Evolutionary conservation across 805 yeast genomes (phyloP).

Genomic region (Cyberlindnera euphorbiiphila): DNA sequence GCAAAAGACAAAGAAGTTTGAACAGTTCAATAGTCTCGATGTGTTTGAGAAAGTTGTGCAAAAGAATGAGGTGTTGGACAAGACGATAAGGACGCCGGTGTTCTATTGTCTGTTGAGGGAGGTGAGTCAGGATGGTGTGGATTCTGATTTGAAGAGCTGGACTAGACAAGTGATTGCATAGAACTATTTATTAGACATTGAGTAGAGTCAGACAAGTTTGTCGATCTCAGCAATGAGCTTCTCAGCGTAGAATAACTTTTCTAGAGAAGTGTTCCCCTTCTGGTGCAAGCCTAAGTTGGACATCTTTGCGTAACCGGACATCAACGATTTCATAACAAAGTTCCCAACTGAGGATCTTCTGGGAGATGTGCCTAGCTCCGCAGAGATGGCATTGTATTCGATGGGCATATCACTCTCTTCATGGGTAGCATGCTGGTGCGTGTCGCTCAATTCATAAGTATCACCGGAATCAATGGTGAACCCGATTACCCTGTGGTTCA

Average conservation of each 20-base stretch:
- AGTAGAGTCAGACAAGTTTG: neutral
- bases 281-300: neutral
- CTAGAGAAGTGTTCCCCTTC: neutral
- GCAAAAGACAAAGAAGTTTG: slow-evolving; percentile 3
- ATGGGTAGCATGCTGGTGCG: neutral
- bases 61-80: slow-evolving; percentile 22
- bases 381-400: slow-evolving; percentile 7
- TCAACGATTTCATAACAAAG: slow-evolving; percentile 4
- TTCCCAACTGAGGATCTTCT: slow-evolving; percentile 3
- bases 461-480: slow-evolving; percentile 16
- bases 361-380: slow-evolving; percentile 3
- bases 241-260: slow-evolving; percentile 8
- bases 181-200: neutral
- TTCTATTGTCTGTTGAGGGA: slow-evolving; percentile 20
- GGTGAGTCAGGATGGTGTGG: neutral
- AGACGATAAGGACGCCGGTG: slow-evolving; percentile 20
- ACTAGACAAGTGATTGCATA: slow-evolving; percentile 13
- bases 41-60: slow-evolving; percentile 15
- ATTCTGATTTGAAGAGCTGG: slow-evolving; percentile 18
- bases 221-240: slow-evolving; percentile 15
- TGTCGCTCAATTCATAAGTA: neutral
- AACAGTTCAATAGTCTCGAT: slow-evolving; percentile 26
- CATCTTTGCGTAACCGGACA: slow-evolving; percentile 6
- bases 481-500: slow-evolving; percentile 6
- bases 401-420: slow-evolving; percentile 5